These are phyloP conservation scores for Fraxinus albicans DNA, from an alignment of 305 asterid genomes.

Conservation along the genomic window DNA sequence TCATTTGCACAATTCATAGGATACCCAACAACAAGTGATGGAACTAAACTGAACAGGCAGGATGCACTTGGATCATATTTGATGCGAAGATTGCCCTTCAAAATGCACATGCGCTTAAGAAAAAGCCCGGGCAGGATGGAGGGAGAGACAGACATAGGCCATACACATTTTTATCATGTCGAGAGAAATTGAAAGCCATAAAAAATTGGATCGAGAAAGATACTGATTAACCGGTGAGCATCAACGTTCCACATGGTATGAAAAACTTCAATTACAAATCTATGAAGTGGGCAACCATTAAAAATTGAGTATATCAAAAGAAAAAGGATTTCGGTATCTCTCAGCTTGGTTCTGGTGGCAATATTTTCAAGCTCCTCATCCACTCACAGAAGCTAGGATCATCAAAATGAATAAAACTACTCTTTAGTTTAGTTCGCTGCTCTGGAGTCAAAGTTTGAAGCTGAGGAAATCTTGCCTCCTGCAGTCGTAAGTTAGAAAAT, in stretches of 20 bases:
- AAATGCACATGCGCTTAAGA: neutral
- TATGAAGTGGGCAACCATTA: neutral
- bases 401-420: slow-evolving; percentile 82
- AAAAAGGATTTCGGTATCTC: neutral
- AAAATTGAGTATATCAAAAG: neutral
- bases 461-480: slow-evolving; percentile 98
- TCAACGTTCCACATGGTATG: neutral
- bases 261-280: neutral
- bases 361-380: slow-evolving; percentile 80
- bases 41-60: neutral
- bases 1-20: neutral
- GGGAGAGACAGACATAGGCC: neutral
- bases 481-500: slow-evolving; percentile 24
- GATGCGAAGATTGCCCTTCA: neutral
- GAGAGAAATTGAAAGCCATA: neutral
- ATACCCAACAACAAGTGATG: neutral
- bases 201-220: neutral
- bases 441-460: slow-evolving; percentile 74
- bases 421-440: slow-evolving; percentile 75
- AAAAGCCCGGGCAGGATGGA: neutral
- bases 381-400: slow-evolving; percentile 98
- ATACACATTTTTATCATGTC: neutral
- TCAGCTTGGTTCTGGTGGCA: slow-evolving; percentile 78
- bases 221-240: neutral
- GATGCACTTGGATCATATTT: neutral